Base-by-base conservation (phyloP, 176 grass and related monocot species). In the bread wheat (Triticum aestivum) region DNA sequence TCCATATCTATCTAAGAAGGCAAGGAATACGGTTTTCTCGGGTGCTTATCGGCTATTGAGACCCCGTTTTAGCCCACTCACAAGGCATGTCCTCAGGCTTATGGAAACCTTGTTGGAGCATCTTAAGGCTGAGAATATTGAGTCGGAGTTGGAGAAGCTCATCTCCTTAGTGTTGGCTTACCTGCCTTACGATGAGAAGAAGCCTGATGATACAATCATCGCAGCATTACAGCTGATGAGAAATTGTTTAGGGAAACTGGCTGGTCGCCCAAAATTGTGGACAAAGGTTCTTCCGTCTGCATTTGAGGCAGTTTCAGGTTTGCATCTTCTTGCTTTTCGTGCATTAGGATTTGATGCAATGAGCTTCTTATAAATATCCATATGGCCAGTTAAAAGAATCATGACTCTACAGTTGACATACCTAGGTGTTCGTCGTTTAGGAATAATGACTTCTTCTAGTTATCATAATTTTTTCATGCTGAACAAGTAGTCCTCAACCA, bases 271-370 rank as follows among this genome's bases (percentile, higher is more conserved):
- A 24, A 83, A 77, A 73, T 79, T 89, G 56, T 98, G 93, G 93
- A 87, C 69, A 59, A 65, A 80, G 27, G 80, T 18, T 69, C 91
- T 98, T 91, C 96, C 96, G 64, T 56, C 73, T 68, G 88, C 91
- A 71, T 94, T 98, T 33, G 79, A 88, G 78, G 87, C 90, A 79
- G 82, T 89, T 92, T 88, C 90, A 96, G 92, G 96, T 98, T 27
- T 12, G 72, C 32, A 65, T 77, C 59, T 87, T 64, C 88, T 73
- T 39, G 24, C 61, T 17, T 78, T 54, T 87, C 18, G 29, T 62
- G 20, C 11, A 37, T 21, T 18, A 65, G 9, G 4, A 49, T 56
- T 65, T 62, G 51, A 65, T 79, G n/a, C 14, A 65, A 41, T 64
- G 33, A 20, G 30, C 39, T 54, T 59, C 41, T 79, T 41, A 64